phyloP scores from a whole-genome alignment of 2,329 filamentous ascomycete genomes.

The Epichloe sp. region DNA sequence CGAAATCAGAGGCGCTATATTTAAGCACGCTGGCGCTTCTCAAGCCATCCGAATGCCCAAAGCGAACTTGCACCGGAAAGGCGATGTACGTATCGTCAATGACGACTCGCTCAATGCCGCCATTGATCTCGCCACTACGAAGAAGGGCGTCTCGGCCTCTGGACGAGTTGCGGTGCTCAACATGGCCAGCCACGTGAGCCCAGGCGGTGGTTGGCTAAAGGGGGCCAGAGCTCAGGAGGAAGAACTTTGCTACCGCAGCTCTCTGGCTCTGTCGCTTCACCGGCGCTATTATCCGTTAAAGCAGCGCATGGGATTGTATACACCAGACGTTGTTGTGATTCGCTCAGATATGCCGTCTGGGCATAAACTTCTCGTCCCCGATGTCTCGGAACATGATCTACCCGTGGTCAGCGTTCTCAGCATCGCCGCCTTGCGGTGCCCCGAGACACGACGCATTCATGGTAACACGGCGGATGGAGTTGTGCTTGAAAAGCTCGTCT shows the following conservation, averaged over 20 bases:
- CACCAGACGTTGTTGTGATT: constrained; percentile 46
- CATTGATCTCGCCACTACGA: constrained; percentile 21
- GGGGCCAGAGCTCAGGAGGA: constrained; percentile 57
- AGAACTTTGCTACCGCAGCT: constrained; percentile 51
- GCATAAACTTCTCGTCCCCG: constrained; percentile 30
- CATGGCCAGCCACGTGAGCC: constrained; percentile 43
- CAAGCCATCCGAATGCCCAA: constrained; percentile 28
- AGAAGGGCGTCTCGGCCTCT: constrained; percentile 11
- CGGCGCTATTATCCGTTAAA: constrained; percentile 39
- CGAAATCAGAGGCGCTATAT: constrained; percentile 24
- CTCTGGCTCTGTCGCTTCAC: constrained; percentile 35
- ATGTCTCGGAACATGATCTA: constrained; percentile 18
- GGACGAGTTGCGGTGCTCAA: constrained; percentile 47
- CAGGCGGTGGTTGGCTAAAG: constrained; percentile 51
- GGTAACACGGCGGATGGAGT: constrained; percentile 9
- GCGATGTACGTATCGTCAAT: constrained; percentile 35
- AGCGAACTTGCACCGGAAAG: constrained; percentile 17
- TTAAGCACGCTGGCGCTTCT: constrained; percentile 26
- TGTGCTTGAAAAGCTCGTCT: constrained; percentile 21
- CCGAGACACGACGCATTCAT: constrained; percentile 15
- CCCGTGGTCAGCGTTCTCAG: constrained; percentile 47
- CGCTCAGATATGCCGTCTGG: constrained; percentile 33
- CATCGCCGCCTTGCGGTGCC: constrained; percentile 40
- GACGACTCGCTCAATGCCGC: constrained; percentile 46
- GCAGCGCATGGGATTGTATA: constrained; percentile 40